Conservation (phyloP, 2,329 filamentous ascomycete species). For the Zymoseptoria passerinii region DNA sequence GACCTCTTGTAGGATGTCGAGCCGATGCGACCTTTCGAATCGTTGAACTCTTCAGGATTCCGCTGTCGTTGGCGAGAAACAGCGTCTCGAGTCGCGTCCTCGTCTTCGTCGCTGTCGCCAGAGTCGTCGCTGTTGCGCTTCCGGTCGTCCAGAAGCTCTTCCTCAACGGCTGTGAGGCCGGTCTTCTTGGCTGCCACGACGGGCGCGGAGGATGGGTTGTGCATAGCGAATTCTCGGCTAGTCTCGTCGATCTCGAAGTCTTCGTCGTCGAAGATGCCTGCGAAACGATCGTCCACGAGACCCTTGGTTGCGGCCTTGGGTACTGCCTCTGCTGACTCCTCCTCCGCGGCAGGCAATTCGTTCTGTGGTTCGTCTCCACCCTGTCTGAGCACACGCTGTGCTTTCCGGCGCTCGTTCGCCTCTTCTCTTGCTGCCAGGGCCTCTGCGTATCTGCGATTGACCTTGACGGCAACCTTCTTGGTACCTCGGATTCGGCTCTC, state of each 20-base stretch:
- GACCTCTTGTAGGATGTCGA: slow-evolving; percentile 57
- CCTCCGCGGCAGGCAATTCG: slow-evolving; percentile 48
- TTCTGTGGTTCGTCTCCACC: slow-evolving; percentile 48
- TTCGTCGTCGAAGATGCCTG: slow-evolving; percentile 80
- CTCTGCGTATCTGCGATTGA: slow-evolving; percentile 70
- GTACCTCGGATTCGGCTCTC: slow-evolving; percentile 86
- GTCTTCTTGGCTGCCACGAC: slow-evolving; percentile 11
- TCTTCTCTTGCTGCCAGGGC: slow-evolving; percentile 60
- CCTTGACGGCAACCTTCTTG: slow-evolving; percentile 82
- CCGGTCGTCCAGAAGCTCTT: slow-evolving; percentile 46
- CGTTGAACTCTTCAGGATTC: slow-evolving; percentile 28
- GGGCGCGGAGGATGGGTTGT: slow-evolving; percentile 74
- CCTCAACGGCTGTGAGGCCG: slow-evolving; percentile 50
- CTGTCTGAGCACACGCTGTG: slow-evolving; percentile 46
- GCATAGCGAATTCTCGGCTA: slow-evolving; percentile 73
- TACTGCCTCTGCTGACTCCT: slow-evolving; percentile 24
- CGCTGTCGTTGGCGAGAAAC: slow-evolving; percentile 35
- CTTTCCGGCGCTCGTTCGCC: slow-evolving; percentile 47
- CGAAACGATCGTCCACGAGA: slow-evolving; percentile 79
- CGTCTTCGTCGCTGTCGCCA: slow-evolving; percentile 34
- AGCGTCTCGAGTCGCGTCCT: slow-evolving; percentile 21
- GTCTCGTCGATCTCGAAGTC: slow-evolving; percentile 88
- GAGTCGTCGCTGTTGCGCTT: slow-evolving; percentile 27
- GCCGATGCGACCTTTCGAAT: slow-evolving; percentile 49
- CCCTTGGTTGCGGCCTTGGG: slow-evolving; percentile 11